These are phyloP conservation scores for Mycocentrospora acerina DNA, from an alignment of 2,329 filamentous ascomycete genomes.

Conservation along the genomic window DNA sequence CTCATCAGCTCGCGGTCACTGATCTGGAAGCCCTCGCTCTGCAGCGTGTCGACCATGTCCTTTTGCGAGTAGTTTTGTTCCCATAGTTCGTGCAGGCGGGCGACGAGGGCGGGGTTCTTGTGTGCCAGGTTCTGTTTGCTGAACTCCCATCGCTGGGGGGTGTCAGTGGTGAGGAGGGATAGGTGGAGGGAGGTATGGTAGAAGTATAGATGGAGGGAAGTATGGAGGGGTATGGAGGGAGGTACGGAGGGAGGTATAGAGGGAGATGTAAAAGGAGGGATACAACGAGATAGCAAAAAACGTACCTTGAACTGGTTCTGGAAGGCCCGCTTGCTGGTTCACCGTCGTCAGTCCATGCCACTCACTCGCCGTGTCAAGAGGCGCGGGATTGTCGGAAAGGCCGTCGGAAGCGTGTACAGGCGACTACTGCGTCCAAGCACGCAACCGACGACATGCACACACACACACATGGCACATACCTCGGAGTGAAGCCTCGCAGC, in stretches of 20 bases:
- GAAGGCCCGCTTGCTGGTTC: conserved; percentile 68
- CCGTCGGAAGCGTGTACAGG: neutral
- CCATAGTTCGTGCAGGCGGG: conserved; percentile 75
- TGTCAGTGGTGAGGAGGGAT: conserved; percentile 12
- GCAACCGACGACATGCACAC: no score
- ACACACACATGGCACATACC: no score
- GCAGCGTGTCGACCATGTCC: conserved; percentile 71
- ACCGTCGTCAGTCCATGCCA: conserved; percentile 11
- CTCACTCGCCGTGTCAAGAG: no score
- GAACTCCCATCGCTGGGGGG: conserved; percentile 67
- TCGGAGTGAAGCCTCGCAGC: conserved; percentile 66
- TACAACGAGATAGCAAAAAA: neutral
- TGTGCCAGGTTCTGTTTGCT: conserved; percentile 71
- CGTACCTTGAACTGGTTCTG: conserved; percentile 68
- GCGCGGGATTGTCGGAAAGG: neutral
- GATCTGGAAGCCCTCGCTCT: conserved; percentile 71
- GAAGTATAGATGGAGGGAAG: no score
- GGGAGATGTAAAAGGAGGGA: no score
- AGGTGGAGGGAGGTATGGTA: no score
- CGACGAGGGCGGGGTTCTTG: conserved; percentile 67
- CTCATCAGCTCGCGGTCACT: conserved; percentile 70
- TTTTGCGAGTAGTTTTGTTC: conserved; percentile 70
- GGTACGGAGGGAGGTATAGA: no score
- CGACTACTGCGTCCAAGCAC: neutral
- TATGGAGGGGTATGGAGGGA: neutral